Evolutionary conservation across 2,329 filamentous ascomycete genomes (phyloP).

Genomic region (Chrysoporthe puriensis): DNA sequence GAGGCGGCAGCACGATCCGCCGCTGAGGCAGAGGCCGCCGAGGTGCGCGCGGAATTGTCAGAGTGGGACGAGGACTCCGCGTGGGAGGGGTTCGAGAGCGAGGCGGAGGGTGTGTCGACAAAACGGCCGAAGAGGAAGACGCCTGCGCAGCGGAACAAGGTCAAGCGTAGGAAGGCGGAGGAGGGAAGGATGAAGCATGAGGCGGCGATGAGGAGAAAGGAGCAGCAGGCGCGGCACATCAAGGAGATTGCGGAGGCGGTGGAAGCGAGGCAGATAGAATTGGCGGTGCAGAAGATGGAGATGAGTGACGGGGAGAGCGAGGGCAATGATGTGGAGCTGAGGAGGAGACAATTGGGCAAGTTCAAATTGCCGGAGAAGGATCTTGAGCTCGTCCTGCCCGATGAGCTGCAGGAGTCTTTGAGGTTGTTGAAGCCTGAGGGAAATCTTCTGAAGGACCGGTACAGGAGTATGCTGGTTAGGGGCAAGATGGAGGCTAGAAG

Average conservation of each 20-base stretch:
- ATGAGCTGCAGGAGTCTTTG: conserved; percentile 83
- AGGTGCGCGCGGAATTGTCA: conserved; percentile 65
- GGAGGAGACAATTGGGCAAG: conserved; percentile 75
- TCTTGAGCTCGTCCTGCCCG: conserved; percentile 78
- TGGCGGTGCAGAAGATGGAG: conserved; percentile 48
- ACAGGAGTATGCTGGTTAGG: conserved; percentile 83
- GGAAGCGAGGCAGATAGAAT: conserved; percentile 57
- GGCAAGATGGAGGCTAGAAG: conserved; percentile 87
- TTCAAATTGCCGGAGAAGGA: conserved; percentile 75
- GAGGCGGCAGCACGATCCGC: conserved; percentile 72
- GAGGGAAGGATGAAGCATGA: conserved; percentile 79
- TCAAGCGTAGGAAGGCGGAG: conserved; percentile 85
- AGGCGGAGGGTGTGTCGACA: conserved; percentile 69
- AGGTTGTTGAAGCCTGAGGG: conserved; percentile 88
- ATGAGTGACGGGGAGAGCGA: conserved; percentile 56
- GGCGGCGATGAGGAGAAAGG: conserved; percentile 71
- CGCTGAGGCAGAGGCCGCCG: conserved; percentile 74
- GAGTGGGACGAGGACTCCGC: conserved; percentile 87
- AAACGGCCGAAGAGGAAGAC: conserved; percentile 88
- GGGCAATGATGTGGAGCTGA: conserved; percentile 65
- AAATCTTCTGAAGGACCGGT: conserved; percentile 91
- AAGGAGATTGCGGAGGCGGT: conserved; percentile 71
- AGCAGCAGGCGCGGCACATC: conserved; percentile 72
- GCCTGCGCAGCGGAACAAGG: conserved; percentile 81
- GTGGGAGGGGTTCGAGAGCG: conserved; percentile 89